Base-by-base conservation (phyloP, 2,329 filamentous ascomycete species). In the Cytospora schulzeri region DNA sequence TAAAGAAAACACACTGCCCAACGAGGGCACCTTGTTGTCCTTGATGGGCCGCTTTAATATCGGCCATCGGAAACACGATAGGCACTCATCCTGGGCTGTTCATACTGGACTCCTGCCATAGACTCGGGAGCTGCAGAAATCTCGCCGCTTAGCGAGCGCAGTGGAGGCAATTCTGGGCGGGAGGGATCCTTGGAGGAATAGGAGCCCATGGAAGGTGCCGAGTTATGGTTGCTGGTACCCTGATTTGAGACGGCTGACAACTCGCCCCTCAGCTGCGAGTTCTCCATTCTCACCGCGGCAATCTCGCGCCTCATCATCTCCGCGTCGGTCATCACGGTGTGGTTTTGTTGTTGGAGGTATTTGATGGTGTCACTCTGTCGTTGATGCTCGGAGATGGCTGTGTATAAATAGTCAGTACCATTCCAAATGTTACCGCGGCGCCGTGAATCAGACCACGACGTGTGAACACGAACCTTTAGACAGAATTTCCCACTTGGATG, bases 401-500 rank as follows among this genome's bases (percentile, higher is more conserved):
- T 1, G 31, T 6, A 22, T 0, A 31, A 2, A 24, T 11, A 24
- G 45, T 48, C 8, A 48, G 45, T 24, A 22, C n/a, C n/a, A 11
- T 24, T 48, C 14, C n/a, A 48, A 4, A 7, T 11, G 45, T 35
- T 2, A 35, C 14, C 33, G 4, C 12, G 14, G n/a, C 24, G 45
- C n/a, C 7, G n/a, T 2, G n/a, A 24, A 48, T 19, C n/a, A 24
- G n/a, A 48, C 11, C 5, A 48, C n/a, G n/a, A 9, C 17, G 0
- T 14, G 45, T 24, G n/a, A 24, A 24, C 8, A 74, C 83, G 67
- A 79, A 93, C 91, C 90, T 81, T 94, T 94, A 3, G 90, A 93
- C 19, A 96, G 74, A 57, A 94, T 93, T 71, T 96, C 91, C 91
- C 91, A 96, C 71, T 96, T 96, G 69, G 91, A 93, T 0, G 91